Conservation (phyloP, 768 basidiomycete genomes). For the Xerocomus spinulosus region DNA sequence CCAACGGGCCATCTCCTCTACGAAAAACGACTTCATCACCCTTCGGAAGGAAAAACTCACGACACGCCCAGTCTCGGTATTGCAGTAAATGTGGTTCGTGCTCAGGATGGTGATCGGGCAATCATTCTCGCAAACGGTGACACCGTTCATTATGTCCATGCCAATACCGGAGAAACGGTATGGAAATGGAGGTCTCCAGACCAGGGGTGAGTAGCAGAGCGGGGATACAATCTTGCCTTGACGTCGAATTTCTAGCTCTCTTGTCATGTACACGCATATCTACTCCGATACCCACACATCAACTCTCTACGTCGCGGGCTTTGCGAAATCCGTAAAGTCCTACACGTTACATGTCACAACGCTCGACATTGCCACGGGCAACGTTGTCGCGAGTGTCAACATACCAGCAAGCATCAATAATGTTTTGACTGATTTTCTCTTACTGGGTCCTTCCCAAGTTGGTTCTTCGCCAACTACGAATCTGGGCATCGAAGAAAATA, state of each 20-base stretch:
- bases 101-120: constrained; percentile 18
- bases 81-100: constrained; percentile 39
- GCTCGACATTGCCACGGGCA: constrained; percentile 51
- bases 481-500: background rate
- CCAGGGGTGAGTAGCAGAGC: constrained; percentile 46
- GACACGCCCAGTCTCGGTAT: constrained; percentile 57
- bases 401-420: constrained; percentile 49
- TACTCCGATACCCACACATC: constrained; percentile 45
- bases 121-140: constrained; percentile 58
- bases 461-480: background rate
- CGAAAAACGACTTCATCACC: constrained; percentile 58
- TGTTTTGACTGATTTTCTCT: constrained; percentile 34
- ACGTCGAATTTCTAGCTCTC: constrained; percentile 42
- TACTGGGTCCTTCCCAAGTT: constrained; percentile 26
- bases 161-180: constrained; percentile 44
- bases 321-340: constrained; percentile 39
- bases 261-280: constrained; percentile 61
- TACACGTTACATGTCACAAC: constrained; percentile 67
- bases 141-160: constrained; percentile 48
- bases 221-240: background rate
- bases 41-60: constrained; percentile 38
- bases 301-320: constrained; percentile 53
- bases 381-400: constrained; percentile 42
- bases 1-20: constrained; percentile 58
- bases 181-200: constrained; percentile 78